A percentile compares a stretch with the other conserved stretches of the same genome.
Conservation (phyloP, 2,329 filamentous ascomycete species). For the Fusarium incarnatum region DNA sequence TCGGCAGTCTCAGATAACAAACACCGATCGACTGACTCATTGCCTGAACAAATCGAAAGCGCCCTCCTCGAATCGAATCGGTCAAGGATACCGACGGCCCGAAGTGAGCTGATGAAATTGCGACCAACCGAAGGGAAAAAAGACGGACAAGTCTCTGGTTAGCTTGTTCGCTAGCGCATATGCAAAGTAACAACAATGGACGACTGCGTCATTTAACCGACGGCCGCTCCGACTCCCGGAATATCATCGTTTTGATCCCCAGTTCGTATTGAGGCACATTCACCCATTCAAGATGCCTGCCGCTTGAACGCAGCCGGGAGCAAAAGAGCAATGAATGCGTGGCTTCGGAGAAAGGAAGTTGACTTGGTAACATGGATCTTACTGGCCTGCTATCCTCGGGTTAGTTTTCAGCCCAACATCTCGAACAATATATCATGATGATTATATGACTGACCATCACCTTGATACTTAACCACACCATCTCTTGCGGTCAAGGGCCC, state of each 20-base stretch:
- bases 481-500: background rate
- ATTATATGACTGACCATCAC: constrained; percentile 18
- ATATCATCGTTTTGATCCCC: constrained; percentile 41
- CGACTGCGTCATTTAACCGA: constrained; percentile 44
- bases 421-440: constrained; percentile 25
- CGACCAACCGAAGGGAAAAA: constrained; percentile 43
- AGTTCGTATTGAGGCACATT: background rate
- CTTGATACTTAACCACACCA: background rate
- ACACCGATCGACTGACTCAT: background rate
- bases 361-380: background rate
- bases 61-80: background rate
- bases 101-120: constrained; percentile 35
- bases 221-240: constrained; percentile 44
- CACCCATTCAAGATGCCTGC: background rate
- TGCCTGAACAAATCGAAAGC: background rate
- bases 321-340: background rate
- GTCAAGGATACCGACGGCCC: constrained; percentile 42
- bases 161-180: background rate
- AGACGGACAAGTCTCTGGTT: constrained; percentile 11
- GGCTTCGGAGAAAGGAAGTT: background rate
- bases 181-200: constrained; percentile 5
- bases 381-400: constrained; percentile 1
- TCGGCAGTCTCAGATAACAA: background rate
- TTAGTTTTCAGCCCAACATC: background rate
- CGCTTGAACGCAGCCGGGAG: background rate